Percentiles rank a stretch among this genome's conserved stretches.
These are phyloP conservation scores for Leishmania braziliensis DNA, from an alignment of 208 protist genomes.

Conservation along the genomic window DNA sequence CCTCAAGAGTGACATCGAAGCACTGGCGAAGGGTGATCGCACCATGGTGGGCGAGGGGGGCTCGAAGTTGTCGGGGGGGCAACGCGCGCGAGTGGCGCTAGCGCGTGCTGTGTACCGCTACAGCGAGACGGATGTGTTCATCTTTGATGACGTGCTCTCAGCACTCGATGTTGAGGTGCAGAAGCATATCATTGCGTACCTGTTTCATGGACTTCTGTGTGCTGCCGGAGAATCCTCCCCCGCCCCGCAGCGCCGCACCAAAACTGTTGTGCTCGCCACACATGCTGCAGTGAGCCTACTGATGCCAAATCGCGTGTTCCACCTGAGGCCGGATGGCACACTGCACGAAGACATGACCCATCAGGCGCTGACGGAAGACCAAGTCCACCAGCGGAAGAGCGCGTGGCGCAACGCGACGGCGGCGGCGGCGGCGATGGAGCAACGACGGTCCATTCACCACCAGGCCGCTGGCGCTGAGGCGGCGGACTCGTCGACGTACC, in stretches of 20 bases:
- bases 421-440: slow-evolving; percentile 28
- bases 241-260: slow-evolving; percentile 14
- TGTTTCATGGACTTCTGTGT: slow-evolving; percentile 68
- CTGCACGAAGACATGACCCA: slow-evolving; percentile 40
- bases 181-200: slow-evolving; percentile 71
- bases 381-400: slow-evolving; percentile 32
- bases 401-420: slow-evolving; percentile 41
- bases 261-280: slow-evolving; percentile 61
- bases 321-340: slow-evolving; percentile 40
- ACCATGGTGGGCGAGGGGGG: slow-evolving; percentile 90
- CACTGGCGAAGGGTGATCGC: slow-evolving; percentile 79
- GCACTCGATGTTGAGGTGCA: slow-evolving; percentile 94
- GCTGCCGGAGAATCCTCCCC: neutral
- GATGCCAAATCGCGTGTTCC: slow-evolving; percentile 52
- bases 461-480: slow-evolving; percentile 1
- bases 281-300: slow-evolving; percentile 41
- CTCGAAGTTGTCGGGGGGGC: slow-evolving; percentile 83
- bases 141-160: slow-evolving; percentile 93
- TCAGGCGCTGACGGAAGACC: slow-evolving; percentile 28
- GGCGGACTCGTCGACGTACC: neutral
- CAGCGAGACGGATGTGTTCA: slow-evolving; percentile 64
- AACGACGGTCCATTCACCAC: slow-evolving; percentile 14
- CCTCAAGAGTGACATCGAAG: slow-evolving; percentile 78
- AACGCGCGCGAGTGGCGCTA: slow-evolving; percentile 84
- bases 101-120: slow-evolving; percentile 81